Evolutionary conservation across 2,329 filamentous ascomycete species (phyloP), one percentile per base, ranked within the genome.

Genomic region (Xylogone sp.): DNA sequence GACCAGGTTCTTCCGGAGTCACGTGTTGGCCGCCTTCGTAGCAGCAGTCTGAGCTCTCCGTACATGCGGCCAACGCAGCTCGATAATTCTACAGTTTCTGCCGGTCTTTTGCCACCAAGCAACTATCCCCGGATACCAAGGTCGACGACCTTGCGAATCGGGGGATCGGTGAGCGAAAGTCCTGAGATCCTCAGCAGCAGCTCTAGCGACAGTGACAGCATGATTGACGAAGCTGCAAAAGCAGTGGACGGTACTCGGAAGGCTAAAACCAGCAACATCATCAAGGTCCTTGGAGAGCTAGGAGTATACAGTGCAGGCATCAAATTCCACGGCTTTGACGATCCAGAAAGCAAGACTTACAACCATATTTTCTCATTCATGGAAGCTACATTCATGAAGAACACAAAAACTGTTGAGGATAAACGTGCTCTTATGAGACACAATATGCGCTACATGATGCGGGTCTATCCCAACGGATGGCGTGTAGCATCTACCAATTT

Each of bases 301-400:
- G 94, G 91, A 22, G 88, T 97, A 2, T 86, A 86, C 64, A 84
- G 81, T 62, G 78, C 78, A 7, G 83, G 83, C 0, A 74, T 96
- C 68, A 96, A 95, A 66, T 96, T 94, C 68, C 81, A 82, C 29
- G 87, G 89, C 42, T 96, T 96, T 65, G 83, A 86, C 51, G 80
- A 82, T 12, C 75, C 84, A 0, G 89, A 93, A 55, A 92, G 90
- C 60, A 90, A 90, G 71, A 83, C 83, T 42, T 94, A 84, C 74
- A 97, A 97, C 69, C 94, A 99, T 71, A 89, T 97, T 61, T 92
- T 94, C 69, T 97, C 94, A 0, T 91, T 97, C 71, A 90, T 90
- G 67, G 94, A 99, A 72, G 84, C 86, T 52, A 90, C 86, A 5
- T 97, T 97, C 62, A 84, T 90, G 61, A 87, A 84, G 64, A 82